Evolutionary conservation across 2,329 filamentous ascomycete species (phyloP), one percentile per base, ranked within the genome.

Genomic region (Pseudocercospora fijiensis): DNA sequence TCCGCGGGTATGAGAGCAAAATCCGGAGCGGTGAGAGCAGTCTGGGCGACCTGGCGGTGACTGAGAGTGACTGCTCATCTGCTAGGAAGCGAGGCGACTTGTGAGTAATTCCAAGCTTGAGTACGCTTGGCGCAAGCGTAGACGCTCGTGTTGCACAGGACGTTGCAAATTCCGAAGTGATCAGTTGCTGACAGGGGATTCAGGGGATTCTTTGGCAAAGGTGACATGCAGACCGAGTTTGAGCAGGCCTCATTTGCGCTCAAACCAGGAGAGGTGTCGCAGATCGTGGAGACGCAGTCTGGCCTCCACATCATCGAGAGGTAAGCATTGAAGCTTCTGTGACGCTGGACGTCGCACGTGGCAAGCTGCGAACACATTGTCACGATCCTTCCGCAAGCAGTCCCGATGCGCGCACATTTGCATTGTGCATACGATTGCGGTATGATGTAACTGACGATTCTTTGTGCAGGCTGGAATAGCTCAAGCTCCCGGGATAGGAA

Each of bases 211-310:
- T 99, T 99, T 78, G 93, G 92, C 61, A 88, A 85, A 73, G 92
- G 92, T 27, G 94, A 98, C 74, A 99, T 99, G 95, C 95, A 99
- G 78, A 94, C 93, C 82, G 94, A 97, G 79, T 99, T 99, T 75
- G 95, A 99, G 80, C 92, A 97, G 62, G 93, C 93, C 4, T 90
- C 95, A 1, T 99, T 99, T 80, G 88, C 85, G n/a, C 83, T 99
- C 61, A 85, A 93, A 78, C 88, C 89, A 1, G 93, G 92, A 33
- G 86, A 97, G 79, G 87, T 98, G 74, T 97, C 93, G 79, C 83
- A 85, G 53, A 84, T 97, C 41, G 90, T 98, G 11, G 90, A 96
- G 79, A 97, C 95, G 43, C 93, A 92, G 57, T 97, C 93, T 58
- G 95, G 95, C 0, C 82, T 98, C 74, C 95, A 99, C 81, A 83